Percentiles rank a stretch among this genome's conserved stretches.
Evolutionary conservation across 2,329 filamentous ascomycete species (phyloP).

Genomic region (Stagonosporopsis cucurbitacearum): DNA sequence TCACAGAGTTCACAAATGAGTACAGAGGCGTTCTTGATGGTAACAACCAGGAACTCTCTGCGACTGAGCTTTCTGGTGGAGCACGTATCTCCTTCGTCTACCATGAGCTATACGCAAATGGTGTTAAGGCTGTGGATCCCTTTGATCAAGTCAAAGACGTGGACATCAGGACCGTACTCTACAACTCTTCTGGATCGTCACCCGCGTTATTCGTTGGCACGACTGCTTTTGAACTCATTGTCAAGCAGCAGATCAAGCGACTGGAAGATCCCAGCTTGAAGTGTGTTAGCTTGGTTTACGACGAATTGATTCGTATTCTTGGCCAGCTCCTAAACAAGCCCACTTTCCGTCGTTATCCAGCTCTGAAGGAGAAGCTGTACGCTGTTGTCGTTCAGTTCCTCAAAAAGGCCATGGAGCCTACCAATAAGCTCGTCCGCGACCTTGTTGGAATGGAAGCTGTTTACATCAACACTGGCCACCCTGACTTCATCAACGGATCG

Average conservation of each 20-base stretch:
- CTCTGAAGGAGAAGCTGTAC: constrained; percentile 96
- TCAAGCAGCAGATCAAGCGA: constrained; percentile 97
- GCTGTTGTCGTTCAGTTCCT: constrained; percentile 91
- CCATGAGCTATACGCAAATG: constrained; percentile 97
- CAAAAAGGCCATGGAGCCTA: constrained; percentile 98
- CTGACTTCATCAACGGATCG: constrained; percentile 96
- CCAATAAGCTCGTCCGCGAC: constrained; percentile 94
- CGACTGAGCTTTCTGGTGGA: constrained; percentile 91
- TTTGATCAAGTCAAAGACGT: constrained; percentile 98
- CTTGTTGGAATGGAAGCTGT: constrained; percentile 94
- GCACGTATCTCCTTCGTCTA: constrained; percentile 99
- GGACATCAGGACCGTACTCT: constrained; percentile 94
- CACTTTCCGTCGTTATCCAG: constrained; percentile 91
- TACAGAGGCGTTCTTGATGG: constrained; percentile 96
- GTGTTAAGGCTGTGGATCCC: constrained; percentile 95
- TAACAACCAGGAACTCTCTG: constrained; percentile 95
- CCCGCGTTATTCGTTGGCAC: constrained; percentile 97
- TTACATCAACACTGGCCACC: constrained; percentile 98
- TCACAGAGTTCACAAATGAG: constrained; percentile 97
- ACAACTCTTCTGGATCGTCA: constrained; percentile 98
- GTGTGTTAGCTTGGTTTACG: constrained; percentile 96
- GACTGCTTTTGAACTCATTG: constrained; percentile 96
- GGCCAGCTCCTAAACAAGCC: constrained; percentile 87
- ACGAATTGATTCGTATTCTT: constrained; percentile 95
- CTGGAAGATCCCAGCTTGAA: constrained; percentile 96